Conservation (phyloP, 2,329 filamentous ascomycete species). For the Verticillium klebahnii region DNA sequence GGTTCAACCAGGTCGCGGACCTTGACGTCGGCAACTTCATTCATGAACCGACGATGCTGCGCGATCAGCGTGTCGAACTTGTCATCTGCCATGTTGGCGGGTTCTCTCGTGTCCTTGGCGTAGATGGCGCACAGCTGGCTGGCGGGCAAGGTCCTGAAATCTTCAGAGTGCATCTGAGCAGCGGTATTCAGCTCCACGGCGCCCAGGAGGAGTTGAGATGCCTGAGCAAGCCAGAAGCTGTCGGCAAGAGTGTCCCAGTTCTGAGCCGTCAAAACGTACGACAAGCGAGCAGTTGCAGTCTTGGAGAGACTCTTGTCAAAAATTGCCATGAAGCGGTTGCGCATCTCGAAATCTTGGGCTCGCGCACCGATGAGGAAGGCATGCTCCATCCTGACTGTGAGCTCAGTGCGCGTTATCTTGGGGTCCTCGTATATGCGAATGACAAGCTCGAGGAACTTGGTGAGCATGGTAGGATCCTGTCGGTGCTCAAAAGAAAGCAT, state of each 20-base stretch:
- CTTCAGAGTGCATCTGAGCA: slow-evolving; percentile 74
- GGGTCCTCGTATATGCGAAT: slow-evolving; percentile 98
- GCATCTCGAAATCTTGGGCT: slow-evolving; percentile 92
- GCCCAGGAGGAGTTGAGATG: slow-evolving; percentile 86
- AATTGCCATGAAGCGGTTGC: slow-evolving; percentile 92
- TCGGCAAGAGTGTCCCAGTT: slow-evolving; percentile 96
- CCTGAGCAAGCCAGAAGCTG: slow-evolving; percentile 95
- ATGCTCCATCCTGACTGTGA: slow-evolving; percentile 96
- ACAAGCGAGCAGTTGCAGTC: slow-evolving; percentile 80
- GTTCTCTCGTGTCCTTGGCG: slow-evolving; percentile 60
- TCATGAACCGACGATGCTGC: slow-evolving; percentile 76
- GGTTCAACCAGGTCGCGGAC: slow-evolving; percentile 87
- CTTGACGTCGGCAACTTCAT: slow-evolving; percentile 79
- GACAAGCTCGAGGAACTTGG: slow-evolving; percentile 90
- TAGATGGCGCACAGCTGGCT: slow-evolving; percentile 72
- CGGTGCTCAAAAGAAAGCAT: slow-evolving; percentile 95
- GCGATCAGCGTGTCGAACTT: slow-evolving; percentile 75
- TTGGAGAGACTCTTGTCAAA: slow-evolving; percentile 95
- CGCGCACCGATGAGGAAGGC: slow-evolving; percentile 94
- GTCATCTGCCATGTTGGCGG: slow-evolving; percentile 72
- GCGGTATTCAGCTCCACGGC: slow-evolving; percentile 81
- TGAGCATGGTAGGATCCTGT: slow-evolving; percentile 76
- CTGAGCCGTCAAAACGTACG: slow-evolving; percentile 84
- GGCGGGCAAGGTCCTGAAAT: slow-evolving; percentile 73
- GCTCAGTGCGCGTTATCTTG: slow-evolving; percentile 88